A percentile compares a stretch with the other conserved stretches of the same genome.
Evolutionary conservation across 176 grass and related monocot genomes (phyloP).

Genomic region (Hyparrhenia diplandra): DNA sequence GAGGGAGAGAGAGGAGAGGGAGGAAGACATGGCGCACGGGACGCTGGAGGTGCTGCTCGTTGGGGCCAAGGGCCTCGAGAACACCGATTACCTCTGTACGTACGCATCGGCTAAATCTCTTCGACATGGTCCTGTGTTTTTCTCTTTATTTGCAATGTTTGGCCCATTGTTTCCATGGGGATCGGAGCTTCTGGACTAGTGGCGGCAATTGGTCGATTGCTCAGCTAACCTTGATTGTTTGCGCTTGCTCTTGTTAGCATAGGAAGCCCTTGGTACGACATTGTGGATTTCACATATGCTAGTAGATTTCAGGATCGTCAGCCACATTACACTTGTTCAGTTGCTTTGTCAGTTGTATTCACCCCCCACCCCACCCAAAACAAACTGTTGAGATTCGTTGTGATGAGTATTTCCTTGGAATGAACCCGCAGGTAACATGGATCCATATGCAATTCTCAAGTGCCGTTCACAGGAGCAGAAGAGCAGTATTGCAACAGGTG

Average conservation of each 20-base stretch:
- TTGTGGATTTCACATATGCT: not conserved
- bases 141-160: not conserved
- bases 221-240: not conserved
- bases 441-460: constrained; percentile 74
- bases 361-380: too few species aligned
- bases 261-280: not conserved
- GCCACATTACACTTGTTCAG: not conserved
- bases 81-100: constrained; percentile 70
- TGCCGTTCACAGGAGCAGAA: constrained; percentile 88
- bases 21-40: constrained; percentile 48
- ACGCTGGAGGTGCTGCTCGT: constrained; percentile 74
- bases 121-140: not conserved
- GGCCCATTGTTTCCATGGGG: not conserved
- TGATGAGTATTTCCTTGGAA: not conserved
- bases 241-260: not conserved
- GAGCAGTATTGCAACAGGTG: constrained; percentile 80
- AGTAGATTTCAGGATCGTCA: not conserved
- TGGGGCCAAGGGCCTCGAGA: constrained; percentile 75
- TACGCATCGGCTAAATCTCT: not conserved
- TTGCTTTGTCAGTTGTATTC: not conserved
- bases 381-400: too few species aligned
- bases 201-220: not conserved
- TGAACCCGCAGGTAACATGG: constrained; percentile 62
- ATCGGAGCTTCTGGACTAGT: not conserved
- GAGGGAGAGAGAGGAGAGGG: not conserved